Conservation (phyloP, 768 basidiomycete genomes). For the Collybia nuda region DNA sequence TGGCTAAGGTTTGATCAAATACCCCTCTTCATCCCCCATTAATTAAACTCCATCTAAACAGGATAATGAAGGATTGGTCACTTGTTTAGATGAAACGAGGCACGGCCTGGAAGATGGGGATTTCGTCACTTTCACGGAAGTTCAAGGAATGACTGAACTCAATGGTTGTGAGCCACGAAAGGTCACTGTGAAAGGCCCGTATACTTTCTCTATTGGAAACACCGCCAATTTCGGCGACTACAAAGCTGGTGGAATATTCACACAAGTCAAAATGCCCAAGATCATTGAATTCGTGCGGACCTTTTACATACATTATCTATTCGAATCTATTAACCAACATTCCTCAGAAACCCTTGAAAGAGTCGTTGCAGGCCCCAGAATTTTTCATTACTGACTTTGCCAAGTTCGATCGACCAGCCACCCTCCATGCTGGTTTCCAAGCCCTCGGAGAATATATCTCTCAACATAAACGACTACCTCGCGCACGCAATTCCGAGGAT, state of each 20-base stretch:
- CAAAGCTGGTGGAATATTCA: constrained; percentile 89
- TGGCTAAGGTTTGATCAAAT: constrained; percentile 64
- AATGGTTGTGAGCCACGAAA: constrained; percentile 93
- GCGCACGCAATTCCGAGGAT: constrained; percentile 80
- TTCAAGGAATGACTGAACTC: constrained; percentile 91
- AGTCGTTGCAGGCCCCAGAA: constrained; percentile 81
- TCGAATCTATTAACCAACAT: constrained; percentile 14
- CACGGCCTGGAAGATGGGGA: constrained; percentile 99
- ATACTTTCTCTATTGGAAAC: constrained; percentile 95
- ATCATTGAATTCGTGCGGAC: constrained; percentile 83
- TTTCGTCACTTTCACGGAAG: constrained; percentile 94
- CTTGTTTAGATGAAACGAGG: constrained; percentile 94
- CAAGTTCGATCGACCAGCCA: constrained; percentile 91
- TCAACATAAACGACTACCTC: constrained; percentile 68
- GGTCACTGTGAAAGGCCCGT: constrained; percentile 92
- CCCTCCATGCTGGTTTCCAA: constrained; percentile 93
- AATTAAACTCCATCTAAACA: constrained; percentile 25
- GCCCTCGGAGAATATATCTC: constrained; percentile 80
- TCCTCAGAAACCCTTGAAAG: constrained; percentile 85
- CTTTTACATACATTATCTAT: neutral
- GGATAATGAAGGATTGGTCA: constrained; percentile 90
- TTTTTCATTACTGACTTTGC: constrained; percentile 95
- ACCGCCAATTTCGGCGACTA: constrained; percentile 78
- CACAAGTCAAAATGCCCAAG: constrained; percentile 99
- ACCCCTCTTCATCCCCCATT: neutral